Evolutionary conservation across 2,329 filamentous ascomycete genomes (phyloP).

Genomic region (Phyllosticta capitalensis): DNA sequence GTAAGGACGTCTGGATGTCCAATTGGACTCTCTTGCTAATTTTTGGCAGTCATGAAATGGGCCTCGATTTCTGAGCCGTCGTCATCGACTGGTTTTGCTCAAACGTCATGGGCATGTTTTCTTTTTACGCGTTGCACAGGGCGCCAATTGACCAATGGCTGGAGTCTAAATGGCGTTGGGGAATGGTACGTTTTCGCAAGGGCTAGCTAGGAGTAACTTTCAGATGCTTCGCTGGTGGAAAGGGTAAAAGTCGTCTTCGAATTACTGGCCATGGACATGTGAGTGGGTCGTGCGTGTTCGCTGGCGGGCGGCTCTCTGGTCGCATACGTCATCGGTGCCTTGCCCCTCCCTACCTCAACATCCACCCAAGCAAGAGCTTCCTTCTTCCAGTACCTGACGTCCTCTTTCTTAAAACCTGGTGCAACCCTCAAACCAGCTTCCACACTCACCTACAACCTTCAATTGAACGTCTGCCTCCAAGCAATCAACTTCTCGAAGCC

Average conservation of each 20-base stretch:
- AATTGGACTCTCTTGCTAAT: not conserved
- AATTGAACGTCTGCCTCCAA: not conserved
- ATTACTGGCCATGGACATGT: not conserved
- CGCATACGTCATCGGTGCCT: not conserved
- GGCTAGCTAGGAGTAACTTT: not conserved
- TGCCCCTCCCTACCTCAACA: too few species aligned
- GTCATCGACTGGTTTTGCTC: not conserved
- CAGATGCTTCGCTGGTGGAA: not conserved
- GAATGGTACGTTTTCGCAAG: not conserved
- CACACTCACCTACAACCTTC: not conserved
- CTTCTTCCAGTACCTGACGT: not conserved
- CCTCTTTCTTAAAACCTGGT: not conserved
- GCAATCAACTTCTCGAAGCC: not conserved
- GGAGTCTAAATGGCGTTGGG: not conserved
- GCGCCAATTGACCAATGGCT: not conserved
- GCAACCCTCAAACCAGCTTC: not conserved
- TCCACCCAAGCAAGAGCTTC: not conserved
- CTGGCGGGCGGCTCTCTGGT: not conserved
- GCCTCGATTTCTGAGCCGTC: constrained; percentile 4
- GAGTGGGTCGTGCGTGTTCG: not conserved
- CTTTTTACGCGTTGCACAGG: not conserved
- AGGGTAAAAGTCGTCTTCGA: not conserved
- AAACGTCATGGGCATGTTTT: not conserved
- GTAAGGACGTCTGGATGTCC: constrained; percentile 37
- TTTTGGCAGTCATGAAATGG: constrained; percentile 4